Evolutionary conservation across 164 flowering plant genomes (phyloP), one percentile per base, ranked within the genome.

Genomic region (Stephania yunnanensis): DNA sequence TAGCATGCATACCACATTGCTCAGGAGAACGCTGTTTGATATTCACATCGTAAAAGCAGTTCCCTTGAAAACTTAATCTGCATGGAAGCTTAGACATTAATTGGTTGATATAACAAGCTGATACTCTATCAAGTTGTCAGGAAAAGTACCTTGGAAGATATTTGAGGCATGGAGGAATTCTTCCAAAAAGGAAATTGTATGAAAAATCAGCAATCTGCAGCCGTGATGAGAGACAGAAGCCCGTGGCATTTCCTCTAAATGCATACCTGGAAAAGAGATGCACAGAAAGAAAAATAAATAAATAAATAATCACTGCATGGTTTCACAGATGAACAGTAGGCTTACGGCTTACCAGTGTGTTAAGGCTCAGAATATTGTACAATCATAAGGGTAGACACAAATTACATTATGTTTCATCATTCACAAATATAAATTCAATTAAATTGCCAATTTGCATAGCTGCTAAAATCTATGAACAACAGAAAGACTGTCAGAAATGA

Each of bases 51-150:
- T 88, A 78, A 61, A 93, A 86, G 84, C 98, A 95, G 74, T 95
- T 95, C 55, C 94, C 94, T 80, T 86, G 90, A 81, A 93, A 95
- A 84, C 90, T 93, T 80, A 87, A 79, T 69, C 99, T 93, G 88
- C 76, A 84, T 29, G 68, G 53, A 58, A 67, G 15, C 63, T 78
- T 22, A 64, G 20, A 50, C 73, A 74, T 65, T 30, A 73, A 36
- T 68, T 53, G 46, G 67, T 63, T 31, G 6, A 48, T n/a, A 45
- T 45, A 31, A 12, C 5, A 75, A 22, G 75, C 7, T 4, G 4
- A 29, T 29, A 30, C 44, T 17, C 71, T n/a, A 58, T 30, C n/a
- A 74, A 72, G 69, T 55, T 74, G 45, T 70, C 19, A 78, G 7
- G 69, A 70, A 42, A 75, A 48, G n/a, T 82, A 93, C 99, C 92